Conservation (phyloP, 176 grass and related monocot genomes). For the Alopecurus myosuroides region DNA sequence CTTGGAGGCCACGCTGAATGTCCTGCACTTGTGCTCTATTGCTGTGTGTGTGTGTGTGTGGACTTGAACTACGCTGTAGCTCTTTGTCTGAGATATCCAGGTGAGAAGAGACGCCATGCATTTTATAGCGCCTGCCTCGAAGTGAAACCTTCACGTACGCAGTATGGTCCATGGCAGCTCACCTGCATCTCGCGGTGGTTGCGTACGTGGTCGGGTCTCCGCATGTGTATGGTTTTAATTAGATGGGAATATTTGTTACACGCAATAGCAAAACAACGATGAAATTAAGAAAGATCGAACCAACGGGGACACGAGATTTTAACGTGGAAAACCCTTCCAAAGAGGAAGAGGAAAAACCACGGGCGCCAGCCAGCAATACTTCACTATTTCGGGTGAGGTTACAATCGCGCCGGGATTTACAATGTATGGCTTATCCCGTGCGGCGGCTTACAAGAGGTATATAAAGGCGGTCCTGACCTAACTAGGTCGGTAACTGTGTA, state of each 20-base stretch:
- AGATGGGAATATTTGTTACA: conserved; percentile 17
- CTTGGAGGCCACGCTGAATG: not conserved
- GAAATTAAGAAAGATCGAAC: too few species aligned
- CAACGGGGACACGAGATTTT: too few species aligned
- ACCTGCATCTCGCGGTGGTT: not conserved
- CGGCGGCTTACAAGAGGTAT: too few species aligned
- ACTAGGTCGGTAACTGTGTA: too few species aligned
- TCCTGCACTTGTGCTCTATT: not conserved
- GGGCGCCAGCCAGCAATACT: too few species aligned
- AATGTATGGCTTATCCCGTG: too few species aligned
- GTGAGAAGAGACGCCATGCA: not conserved
- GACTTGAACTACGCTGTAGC: not conserved
- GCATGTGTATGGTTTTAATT: not conserved
- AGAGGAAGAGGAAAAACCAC: too few species aligned
- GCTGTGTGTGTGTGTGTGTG: not conserved
- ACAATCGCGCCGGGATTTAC: too few species aligned
- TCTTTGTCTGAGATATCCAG: not conserved
- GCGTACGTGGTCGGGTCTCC: not conserved
- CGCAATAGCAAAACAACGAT: too few species aligned
- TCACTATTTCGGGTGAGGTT: too few species aligned
- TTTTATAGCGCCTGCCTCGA: not conserved
- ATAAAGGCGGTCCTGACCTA: too few species aligned
- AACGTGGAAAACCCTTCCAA: too few species aligned
- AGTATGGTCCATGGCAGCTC: not conserved
- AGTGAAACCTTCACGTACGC: not conserved